Evolutionary conservation across 768 basidiomycete genomes (phyloP).

Genomic region (Pulveroboletus sp.): DNA sequence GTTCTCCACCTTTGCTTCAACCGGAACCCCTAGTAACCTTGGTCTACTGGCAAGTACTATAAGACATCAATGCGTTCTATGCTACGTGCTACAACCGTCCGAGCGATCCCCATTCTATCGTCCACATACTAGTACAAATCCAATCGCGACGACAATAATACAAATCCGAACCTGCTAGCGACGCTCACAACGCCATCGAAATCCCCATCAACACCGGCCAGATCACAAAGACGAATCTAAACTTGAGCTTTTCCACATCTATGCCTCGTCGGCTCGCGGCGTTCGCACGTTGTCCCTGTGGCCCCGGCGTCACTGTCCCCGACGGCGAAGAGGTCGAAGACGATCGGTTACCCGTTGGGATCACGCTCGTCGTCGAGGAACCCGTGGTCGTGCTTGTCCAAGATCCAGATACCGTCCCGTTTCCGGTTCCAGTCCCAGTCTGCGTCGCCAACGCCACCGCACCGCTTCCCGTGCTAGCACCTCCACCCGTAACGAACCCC

Average conservation of each 20-base stretch:
- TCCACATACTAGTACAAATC: background rate
- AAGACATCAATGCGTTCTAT: too few relatives aligned
- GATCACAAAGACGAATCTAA: constrained; percentile 47
- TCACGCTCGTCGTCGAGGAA: constrained; percentile 4
- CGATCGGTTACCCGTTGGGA: too few relatives aligned
- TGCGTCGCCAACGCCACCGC: constrained; percentile 4
- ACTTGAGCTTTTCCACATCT: constrained; percentile 38
- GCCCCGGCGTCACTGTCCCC: background rate
- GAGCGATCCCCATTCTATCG: too few relatives aligned
- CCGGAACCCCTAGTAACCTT: too few relatives aligned
- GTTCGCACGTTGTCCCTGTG: constrained; percentile 7
- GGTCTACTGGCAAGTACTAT: too few relatives aligned
- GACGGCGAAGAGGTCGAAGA: too few relatives aligned
- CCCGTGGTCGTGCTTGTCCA: constrained; percentile 1
- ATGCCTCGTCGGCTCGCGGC: constrained; percentile 22
- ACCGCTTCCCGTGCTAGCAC: background rate
- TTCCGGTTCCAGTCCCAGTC: constrained; percentile 1
- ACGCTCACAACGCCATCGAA: constrained; percentile 47
- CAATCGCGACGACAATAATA: background rate
- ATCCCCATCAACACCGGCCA: constrained; percentile 57
- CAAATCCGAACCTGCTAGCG: background rate
- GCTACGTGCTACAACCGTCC: too few relatives aligned
- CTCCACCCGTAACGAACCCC: background rate
- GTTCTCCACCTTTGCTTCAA: too few relatives aligned
- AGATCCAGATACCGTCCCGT: background rate